These are phyloP conservation scores for Ophiostoma pallidulum DNA, from an alignment of 2,329 filamentous ascomycete species.

Conservation along the genomic window DNA sequence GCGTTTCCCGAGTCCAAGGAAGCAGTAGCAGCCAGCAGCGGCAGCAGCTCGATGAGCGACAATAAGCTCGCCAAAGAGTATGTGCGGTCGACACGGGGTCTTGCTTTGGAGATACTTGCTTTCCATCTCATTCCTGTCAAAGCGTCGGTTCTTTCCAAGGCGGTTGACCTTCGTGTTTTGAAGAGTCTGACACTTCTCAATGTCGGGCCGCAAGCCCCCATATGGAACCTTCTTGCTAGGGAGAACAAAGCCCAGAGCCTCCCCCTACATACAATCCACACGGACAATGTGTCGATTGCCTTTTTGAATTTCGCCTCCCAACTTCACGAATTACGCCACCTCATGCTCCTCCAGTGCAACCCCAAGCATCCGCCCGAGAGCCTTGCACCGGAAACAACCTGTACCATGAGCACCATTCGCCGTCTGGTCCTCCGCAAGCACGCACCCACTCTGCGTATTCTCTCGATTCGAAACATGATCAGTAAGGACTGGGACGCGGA, in stretches of 20 bases:
- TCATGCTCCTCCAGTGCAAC: slow-evolving; percentile 49
- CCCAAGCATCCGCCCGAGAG: slow-evolving; percentile 42
- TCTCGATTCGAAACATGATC: slow-evolving; percentile 52
- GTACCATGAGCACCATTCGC: slow-evolving; percentile 49
- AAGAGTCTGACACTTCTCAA: slow-evolving; percentile 51
- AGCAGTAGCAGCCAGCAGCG: no score
- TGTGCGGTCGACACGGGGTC: slow-evolving; percentile 46
- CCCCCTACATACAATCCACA: slow-evolving; percentile 48
- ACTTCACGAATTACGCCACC: slow-evolving; percentile 44
- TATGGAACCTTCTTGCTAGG: slow-evolving; percentile 49
- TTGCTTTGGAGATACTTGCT: slow-evolving; percentile 44
- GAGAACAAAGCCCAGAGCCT: slow-evolving; percentile 44
- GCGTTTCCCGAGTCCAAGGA: no score
- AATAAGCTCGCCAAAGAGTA: slow-evolving; percentile 37
- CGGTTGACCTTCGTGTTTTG: slow-evolving; percentile 48
- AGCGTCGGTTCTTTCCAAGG: slow-evolving; percentile 44
- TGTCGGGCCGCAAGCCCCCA: slow-evolving; percentile 49
- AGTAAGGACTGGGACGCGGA: slow-evolving; percentile 48
- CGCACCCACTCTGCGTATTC: slow-evolving; percentile 39
- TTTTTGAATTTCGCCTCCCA: slow-evolving; percentile 47
- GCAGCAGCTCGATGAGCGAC: neutral
- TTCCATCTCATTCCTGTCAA: slow-evolving; percentile 53
- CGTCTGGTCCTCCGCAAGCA: slow-evolving; percentile 49
- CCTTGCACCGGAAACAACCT: slow-evolving; percentile 39
- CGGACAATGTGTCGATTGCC: slow-evolving; percentile 48